A percentile compares a stretch with the other conserved stretches of the same genome.
phyloP scores from a whole-genome alignment of 1,284 basidiomycete genomes.

The Ustilago lituana region DNA sequence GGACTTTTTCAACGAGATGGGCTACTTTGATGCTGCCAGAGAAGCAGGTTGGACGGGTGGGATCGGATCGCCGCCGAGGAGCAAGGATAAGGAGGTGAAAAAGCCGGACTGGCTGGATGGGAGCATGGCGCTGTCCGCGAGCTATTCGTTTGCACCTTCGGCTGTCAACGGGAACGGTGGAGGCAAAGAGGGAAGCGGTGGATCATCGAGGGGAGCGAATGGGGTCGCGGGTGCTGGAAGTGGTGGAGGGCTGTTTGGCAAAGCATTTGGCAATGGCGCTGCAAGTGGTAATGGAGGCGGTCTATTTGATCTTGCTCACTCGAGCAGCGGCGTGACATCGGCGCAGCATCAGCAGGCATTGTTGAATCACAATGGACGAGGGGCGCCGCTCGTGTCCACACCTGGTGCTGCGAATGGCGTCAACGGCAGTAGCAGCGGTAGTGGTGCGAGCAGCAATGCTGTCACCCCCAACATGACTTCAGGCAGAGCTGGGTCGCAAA shows the following conservation, averaged over 20 bases:
- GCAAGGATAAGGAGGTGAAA: constrained; percentile 32
- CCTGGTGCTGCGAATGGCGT: constrained; percentile 10
- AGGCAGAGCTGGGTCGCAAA: constrained; percentile 14
- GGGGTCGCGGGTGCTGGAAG: too few species aligned
- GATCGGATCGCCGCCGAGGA: constrained; percentile 40
- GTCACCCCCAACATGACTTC: constrained; percentile 7
- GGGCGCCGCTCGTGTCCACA: constrained; percentile 34
- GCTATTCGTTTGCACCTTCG: constrained; percentile 31
- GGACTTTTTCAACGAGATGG: constrained; percentile 64
- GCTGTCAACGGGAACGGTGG: too few species aligned
- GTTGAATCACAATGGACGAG: constrained; percentile 41
- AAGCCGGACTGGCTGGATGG: constrained; percentile 46
- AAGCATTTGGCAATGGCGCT: constrained; percentile 7
- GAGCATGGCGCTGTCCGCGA: constrained; percentile 42
- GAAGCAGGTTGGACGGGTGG: constrained; percentile 50
- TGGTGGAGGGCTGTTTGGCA: constrained; percentile 16
- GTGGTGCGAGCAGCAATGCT: neutral
- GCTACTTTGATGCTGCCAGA: constrained; percentile 55
- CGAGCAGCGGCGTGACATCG: constrained; percentile 22
- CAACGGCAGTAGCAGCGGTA: constrained; percentile 1
- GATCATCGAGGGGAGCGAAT: too few species aligned
- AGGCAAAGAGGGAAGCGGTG: too few species aligned
- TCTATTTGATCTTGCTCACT: constrained; percentile 32
- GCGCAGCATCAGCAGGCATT: constrained; percentile 46
- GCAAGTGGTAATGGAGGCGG: constrained; percentile 21